phyloP scores from a whole-genome alignment of 768 basidiomycete genomes.

The Tricholoma furcatifolium region DNA sequence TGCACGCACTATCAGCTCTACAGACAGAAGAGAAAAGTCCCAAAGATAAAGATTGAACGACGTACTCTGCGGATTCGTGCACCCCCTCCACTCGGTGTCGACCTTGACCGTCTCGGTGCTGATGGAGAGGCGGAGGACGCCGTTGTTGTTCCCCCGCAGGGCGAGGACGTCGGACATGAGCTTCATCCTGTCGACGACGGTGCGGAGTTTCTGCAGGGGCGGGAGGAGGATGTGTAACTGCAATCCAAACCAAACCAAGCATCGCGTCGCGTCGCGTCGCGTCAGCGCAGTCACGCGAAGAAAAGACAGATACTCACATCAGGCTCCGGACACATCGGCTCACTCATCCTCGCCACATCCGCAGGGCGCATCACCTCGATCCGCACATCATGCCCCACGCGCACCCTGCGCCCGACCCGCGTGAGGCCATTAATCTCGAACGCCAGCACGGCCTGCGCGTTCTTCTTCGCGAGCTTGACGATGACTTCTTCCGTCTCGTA shows the following conservation, averaged over 20 bases:
- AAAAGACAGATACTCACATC: constrained; percentile 61
- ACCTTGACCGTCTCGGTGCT: constrained; percentile 73
- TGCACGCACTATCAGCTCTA: not conserved
- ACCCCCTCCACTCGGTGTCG: constrained; percentile 78
- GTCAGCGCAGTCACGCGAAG: not conserved
- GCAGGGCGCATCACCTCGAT: constrained; percentile 77
- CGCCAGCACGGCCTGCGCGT: constrained; percentile 71
- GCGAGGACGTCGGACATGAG: constrained; percentile 69
- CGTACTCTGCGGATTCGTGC: constrained; percentile 62
- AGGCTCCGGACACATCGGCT: constrained; percentile 85
- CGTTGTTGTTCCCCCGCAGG: constrained; percentile 65
- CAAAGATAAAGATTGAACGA: not conserved
- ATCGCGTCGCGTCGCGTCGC: too few relatives aligned
- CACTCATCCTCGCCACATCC: constrained; percentile 69
- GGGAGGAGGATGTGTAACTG: constrained; percentile 81
- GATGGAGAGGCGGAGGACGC: constrained; percentile 51
- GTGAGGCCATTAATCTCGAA: constrained; percentile 73
- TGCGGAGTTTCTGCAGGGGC: constrained; percentile 71
- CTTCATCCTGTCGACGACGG: constrained; percentile 71
- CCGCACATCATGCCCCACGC: constrained; percentile 76
- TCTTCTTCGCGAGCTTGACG: constrained; percentile 87
- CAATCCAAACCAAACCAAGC: not conserved
- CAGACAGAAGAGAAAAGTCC: not conserved
- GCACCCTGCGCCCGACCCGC: constrained; percentile 59
- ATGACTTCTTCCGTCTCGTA: constrained; percentile 66